These are phyloP conservation scores for Lactifluus echinatus DNA, from an alignment of 768 basidiomycete genomes.

Conservation along the genomic window DNA sequence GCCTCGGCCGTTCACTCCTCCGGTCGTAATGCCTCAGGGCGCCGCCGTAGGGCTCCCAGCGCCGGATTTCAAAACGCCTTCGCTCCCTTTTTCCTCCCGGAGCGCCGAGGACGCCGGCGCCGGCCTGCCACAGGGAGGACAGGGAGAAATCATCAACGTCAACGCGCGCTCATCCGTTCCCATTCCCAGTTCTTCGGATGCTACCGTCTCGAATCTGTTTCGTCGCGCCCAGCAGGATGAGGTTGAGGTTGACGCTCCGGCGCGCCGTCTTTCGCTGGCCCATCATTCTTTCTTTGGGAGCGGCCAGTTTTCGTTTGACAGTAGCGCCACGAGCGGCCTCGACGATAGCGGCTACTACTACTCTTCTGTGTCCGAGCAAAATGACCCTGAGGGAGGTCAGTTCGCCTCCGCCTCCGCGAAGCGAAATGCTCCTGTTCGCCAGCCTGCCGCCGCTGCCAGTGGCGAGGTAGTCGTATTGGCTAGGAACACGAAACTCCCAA, in stretches of 20 bases:
- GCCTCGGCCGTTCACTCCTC: constrained; percentile 9
- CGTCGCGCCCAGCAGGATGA: constrained; percentile 2
- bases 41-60: background rate
- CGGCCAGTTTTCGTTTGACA: constrained; percentile 1
- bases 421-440: background rate
- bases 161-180: background rate
- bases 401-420: background rate
- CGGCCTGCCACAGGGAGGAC: background rate
- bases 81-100: constrained; percentile 7
- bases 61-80: constrained; percentile 10
- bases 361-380: constrained; percentile 7
- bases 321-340: background rate
- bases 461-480: background rate
- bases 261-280: background rate
- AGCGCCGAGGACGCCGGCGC: background rate
- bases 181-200: background rate
- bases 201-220: background rate
- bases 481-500: background rate
- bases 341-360: constrained; percentile 18
- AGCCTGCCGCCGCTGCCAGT: background rate
- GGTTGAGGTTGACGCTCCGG: background rate
- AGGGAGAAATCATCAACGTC: background rate
- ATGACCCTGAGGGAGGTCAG: constrained; percentile 1
- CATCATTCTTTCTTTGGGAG: constrained; percentile 1
- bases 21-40: background rate